Evolutionary conservation across 768 basidiomycete species (phyloP), one percentile per base, ranked within the genome.

Genomic region (Steccherinum ochraceum): DNA sequence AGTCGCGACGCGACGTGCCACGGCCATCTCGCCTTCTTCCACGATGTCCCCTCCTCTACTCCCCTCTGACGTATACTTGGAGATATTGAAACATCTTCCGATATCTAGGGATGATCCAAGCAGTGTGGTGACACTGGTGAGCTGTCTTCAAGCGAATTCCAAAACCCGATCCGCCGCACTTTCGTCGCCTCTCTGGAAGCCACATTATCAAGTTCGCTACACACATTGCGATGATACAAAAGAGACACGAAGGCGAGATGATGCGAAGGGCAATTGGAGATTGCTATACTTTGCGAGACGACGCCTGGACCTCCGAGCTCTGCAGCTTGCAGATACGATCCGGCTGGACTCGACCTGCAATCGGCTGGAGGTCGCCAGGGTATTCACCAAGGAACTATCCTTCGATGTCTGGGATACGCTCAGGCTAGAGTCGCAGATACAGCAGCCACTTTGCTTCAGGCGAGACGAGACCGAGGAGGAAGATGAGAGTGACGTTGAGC

Each of bases 401-500:
- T 72, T 78, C 54, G 83, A 83, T 52, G 71, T 76, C 35, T 83
- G 79, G 79, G 77, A 82, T 57, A 72, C 62, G 16, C 59, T 84
- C 48, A 69, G 74, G 18, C 16, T 35, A 16, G 7, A 35, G 30
- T 35, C 16, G 30, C 30, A 35, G 30, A 35, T 35, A 16, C 7
- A 35, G 30, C 48, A 73, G 30, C 72, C 75, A 0, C 50, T 56
- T 25, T 55, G 58, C 43, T 64, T 72, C 48, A n/a, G n/a, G n/a
- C n/a, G n/a, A n/a, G n/a, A n/a, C n/a, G n/a, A n/a, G n/a, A n/a
- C n/a, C n/a, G 7, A 52, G 42, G 58, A 53, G 12, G 54, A 46
- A 16, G 16, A 35, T 35, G 30, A 35, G 7, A 35, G 30, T 16
- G n/a, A 30, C 5, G 21, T n/a, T 24, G 21, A 24, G 16, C 11